phyloP scores from a whole-genome alignment of 495 filamentous ascomycete species.

The Jackrogersella minutella region DNA sequence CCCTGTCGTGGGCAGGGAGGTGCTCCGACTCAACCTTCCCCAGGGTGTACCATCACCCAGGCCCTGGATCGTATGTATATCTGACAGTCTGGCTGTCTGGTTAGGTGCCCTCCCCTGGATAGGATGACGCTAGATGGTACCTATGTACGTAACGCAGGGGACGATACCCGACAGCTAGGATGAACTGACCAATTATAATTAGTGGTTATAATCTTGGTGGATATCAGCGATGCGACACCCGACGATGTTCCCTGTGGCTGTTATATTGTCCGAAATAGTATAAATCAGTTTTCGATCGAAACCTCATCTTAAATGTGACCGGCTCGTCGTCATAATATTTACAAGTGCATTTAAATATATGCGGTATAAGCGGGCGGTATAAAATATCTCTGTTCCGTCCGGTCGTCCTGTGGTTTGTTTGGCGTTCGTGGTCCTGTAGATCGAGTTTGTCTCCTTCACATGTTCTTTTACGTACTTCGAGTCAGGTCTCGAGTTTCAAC shows the following conservation, averaged over 20 bases:
- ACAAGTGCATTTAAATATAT: background rate
- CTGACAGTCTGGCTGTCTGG: background rate
- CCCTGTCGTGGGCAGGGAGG: constrained; percentile 32
- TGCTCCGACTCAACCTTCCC: constrained; percentile 25
- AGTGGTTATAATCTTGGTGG: constrained; percentile 17
- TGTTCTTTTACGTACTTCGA: constrained; percentile 19
- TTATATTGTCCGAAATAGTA: constrained; percentile 19
- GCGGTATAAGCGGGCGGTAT: too few species aligned
- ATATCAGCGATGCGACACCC: constrained; percentile 22
- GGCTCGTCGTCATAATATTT: constrained; percentile 7
- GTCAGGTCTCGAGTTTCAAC: constrained; percentile 28
- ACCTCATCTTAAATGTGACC: constrained; percentile 2
- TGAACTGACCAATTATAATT: constrained; percentile 32
- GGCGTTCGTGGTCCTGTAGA: background rate
- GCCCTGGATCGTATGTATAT: background rate
- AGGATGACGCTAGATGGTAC: constrained; percentile 21
- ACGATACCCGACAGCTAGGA: constrained; percentile 32
- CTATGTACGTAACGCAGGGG: constrained; percentile 10
- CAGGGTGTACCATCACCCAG: constrained; percentile 1
- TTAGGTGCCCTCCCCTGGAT: constrained; percentile 12
- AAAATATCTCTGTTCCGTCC: constrained; percentile 12
- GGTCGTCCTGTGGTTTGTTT: background rate
- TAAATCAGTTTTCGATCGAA: constrained; percentile 6
- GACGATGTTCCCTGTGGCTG: constrained; percentile 20
- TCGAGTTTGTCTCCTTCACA: constrained; percentile 33